Conservation (phyloP, 345 rosid genomes). For the Cochlearia excelsa region DNA sequence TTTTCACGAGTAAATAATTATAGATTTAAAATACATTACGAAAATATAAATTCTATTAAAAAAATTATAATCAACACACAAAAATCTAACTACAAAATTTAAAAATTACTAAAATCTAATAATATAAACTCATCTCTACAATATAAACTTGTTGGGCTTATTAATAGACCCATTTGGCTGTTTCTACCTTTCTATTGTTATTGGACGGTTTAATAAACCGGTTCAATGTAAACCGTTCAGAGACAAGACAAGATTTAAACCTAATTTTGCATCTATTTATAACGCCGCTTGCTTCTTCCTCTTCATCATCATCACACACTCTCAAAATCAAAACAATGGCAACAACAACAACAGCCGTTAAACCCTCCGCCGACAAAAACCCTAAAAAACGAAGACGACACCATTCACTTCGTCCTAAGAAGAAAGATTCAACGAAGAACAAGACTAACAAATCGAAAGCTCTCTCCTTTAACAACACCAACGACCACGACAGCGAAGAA, state of each 20-base stretch:
- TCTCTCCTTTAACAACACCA: constrained; percentile 13
- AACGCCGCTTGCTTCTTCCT: constrained; percentile 30
- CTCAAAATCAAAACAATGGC: too few species aligned
- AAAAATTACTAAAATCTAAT: too few species aligned
- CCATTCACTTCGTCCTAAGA: constrained; percentile 22
- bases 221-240: background rate
- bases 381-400: constrained; percentile 12
- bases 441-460: constrained; percentile 24
- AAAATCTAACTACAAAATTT: too few species aligned
- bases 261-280: constrained; percentile 20
- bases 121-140: too few species aligned
- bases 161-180: too few species aligned
- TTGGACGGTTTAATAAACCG: constrained; percentile 3
- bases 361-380: constrained; percentile 28
- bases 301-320: background rate
- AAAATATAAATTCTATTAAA: too few species aligned
- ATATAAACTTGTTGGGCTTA: too few species aligned
- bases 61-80: too few species aligned
- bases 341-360: too few species aligned
- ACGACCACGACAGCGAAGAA: constrained; percentile 9
- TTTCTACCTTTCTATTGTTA: background rate
- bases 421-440: constrained; percentile 29
- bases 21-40: too few species aligned
- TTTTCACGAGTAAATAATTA: too few species aligned
- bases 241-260: constrained; percentile 17